phyloP scores from a whole-genome alignment of 805 yeast species.

The Nakazawaea molendinolei region DNA sequence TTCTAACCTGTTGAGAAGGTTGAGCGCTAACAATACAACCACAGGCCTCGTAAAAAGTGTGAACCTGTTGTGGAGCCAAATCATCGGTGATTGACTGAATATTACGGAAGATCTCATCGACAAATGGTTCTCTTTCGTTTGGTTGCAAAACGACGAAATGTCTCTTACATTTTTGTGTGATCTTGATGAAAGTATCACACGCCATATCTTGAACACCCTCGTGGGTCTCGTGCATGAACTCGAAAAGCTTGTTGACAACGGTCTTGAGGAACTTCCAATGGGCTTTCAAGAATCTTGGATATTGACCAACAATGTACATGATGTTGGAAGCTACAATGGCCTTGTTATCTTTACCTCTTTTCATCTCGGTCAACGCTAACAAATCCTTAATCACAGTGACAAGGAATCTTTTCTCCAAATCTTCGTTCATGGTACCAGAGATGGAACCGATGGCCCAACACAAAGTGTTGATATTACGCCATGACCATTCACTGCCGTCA shows the following conservation, averaged over 20 bases:
- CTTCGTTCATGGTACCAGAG: conserved; percentile 98
- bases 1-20: conserved; percentile 59
- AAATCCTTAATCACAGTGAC: conserved; percentile 91
- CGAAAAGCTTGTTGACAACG: conserved; percentile 90
- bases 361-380: conserved; percentile 87
- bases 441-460: conserved; percentile 99
- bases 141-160: conserved; percentile 88
- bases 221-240: conserved; percentile 99
- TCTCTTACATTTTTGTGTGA: conserved; percentile 89
- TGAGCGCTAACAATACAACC: conserved; percentile 91
- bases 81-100: conserved; percentile 86
- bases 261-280: conserved; percentile 98
- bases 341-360: conserved; percentile 94
- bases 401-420: conserved; percentile 89
- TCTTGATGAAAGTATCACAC: conserved; percentile 96
- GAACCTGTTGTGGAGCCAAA: conserved; percentile 94
- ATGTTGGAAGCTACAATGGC: conserved; percentile 99
- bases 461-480: conserved; percentile 94
- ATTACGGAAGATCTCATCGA: conserved; percentile 79
- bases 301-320: conserved; percentile 99
- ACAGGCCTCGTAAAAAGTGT: conserved; percentile 96
- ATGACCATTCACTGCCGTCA: conserved; percentile 97
- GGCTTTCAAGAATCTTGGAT: conserved; percentile 94
- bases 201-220: conserved; percentile 99
- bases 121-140: conserved; percentile 83